A percentile compares a stretch with the other conserved stretches of the same genome.
phyloP scores from a whole-genome alignment of 352 stramenopile genomes.

The Aphanomyces invadans region DNA sequence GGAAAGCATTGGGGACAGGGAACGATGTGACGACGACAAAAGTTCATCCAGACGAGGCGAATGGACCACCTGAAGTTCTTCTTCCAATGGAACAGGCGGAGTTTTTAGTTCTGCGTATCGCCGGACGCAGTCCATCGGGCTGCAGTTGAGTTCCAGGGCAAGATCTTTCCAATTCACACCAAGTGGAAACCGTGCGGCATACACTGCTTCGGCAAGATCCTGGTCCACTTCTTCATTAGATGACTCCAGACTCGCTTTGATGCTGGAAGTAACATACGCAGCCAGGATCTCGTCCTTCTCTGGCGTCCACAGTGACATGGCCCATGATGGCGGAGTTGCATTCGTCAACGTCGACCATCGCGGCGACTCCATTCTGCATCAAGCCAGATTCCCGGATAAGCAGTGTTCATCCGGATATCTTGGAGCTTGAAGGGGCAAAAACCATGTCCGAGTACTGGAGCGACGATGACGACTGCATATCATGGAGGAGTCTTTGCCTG shows the following conservation, averaged over 20 bases:
- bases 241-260: constrained; percentile 10
- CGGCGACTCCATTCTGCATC: constrained; percentile 2
- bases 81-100: neutral
- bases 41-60: constrained; percentile 10
- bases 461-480: constrained; percentile 16
- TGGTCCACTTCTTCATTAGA: constrained; percentile 39
- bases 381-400: neutral
- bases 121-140: constrained; percentile 74
- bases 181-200: constrained; percentile 71
- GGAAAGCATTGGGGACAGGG: constrained; percentile 39
- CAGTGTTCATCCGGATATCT: neutral
- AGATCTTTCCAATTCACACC: constrained; percentile 79
- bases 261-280: neutral
- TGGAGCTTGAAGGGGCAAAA: neutral
- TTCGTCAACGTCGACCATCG: constrained; percentile 17
- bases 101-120: constrained; percentile 44
- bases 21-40: constrained; percentile 5
- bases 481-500: constrained; percentile 19
- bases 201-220: constrained; percentile 50
- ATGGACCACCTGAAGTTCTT: constrained; percentile 26
- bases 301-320: constrained; percentile 2
- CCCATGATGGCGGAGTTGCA: neutral
- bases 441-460: constrained; percentile 23
- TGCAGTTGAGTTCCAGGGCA: constrained; percentile 41
- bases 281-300: constrained; percentile 13